Conservation (phyloP, 75 land plant genomes). For the Ceratopteris richardii region DNA sequence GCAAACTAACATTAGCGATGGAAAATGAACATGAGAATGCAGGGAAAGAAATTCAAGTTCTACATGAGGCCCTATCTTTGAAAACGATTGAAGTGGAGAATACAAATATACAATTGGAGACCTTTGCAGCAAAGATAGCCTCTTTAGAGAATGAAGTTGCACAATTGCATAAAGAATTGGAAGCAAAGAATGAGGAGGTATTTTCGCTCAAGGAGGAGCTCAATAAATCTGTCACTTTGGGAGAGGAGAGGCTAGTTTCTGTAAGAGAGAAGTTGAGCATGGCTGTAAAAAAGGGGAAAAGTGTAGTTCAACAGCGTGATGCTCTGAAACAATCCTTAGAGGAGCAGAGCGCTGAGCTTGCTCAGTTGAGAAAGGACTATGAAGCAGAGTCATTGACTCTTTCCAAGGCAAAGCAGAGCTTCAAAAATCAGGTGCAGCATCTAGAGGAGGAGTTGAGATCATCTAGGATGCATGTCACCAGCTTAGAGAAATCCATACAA, state of each 20-base stretch:
- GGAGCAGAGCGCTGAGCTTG: conserved; percentile 30
- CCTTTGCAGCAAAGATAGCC: conserved; percentile 14
- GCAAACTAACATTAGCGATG: not conserved
- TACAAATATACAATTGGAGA: conserved; percentile 5
- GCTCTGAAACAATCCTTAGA: conserved; percentile 58
- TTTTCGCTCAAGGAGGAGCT: conserved; percentile 17
- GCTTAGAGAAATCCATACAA: conserved; percentile 25
- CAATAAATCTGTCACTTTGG: conserved; percentile 33
- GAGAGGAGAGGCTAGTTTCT: conserved; percentile 65
- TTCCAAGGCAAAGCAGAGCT: conserved; percentile 26
- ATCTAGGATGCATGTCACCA: conserved; percentile 21
- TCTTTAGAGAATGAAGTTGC: conserved; percentile 34
- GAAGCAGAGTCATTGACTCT: conserved; percentile 19
- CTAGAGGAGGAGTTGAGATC: conserved; percentile 41
- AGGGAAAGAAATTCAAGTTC: not conserved
- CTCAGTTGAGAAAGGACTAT: conserved; percentile 30
- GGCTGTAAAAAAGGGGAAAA: conserved; percentile 91
- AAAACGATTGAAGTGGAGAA: not conserved
- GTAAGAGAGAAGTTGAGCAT: conserved; percentile 78
- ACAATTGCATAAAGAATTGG: conserved; percentile 15
- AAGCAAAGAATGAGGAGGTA: conserved; percentile 27
- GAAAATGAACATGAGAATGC: not conserved
- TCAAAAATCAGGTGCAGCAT: conserved; percentile 22
- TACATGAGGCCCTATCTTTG: not conserved
- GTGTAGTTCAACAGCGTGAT: conserved; percentile 80